Conservation (phyloP, 768 basidiomycete species). For the Postia placenta region DNA sequence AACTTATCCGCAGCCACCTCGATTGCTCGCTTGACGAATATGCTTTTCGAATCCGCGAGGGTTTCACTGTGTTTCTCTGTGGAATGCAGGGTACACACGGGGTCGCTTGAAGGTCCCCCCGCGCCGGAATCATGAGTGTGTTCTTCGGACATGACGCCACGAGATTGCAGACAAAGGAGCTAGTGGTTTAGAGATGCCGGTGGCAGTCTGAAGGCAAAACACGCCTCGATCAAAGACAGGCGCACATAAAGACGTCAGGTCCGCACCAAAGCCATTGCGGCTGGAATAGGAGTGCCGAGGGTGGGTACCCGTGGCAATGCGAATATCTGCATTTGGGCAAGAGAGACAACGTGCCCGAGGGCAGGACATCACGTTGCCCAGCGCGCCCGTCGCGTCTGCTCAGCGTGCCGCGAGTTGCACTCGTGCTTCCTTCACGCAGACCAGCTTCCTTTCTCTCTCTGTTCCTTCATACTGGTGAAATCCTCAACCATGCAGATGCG, state of each 20-base stretch:
- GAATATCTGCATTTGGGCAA: background rate
- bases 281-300: constrained; percentile 1
- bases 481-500: constrained; percentile 36
- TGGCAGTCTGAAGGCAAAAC: background rate
- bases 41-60: background rate
- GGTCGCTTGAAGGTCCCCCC: background rate
- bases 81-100: background rate
- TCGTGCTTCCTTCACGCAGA: constrained; percentile 2
- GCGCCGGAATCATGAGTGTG: background rate
- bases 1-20: constrained; percentile 61
- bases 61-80: background rate
- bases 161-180: background rate
- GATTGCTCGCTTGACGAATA: constrained; percentile 25
- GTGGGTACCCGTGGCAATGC: constrained; percentile 4
- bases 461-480: constrained; percentile 5
- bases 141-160: background rate
- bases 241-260: background rate
- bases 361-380: constrained; percentile 8
- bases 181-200: too few relatives aligned
- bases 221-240: background rate
- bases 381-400: constrained; percentile 10
- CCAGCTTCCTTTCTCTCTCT: constrained; percentile 12
- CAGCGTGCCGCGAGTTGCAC: background rate
- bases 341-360: background rate
- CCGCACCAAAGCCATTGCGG: background rate